Evolutionary conservation across 2,329 filamentous ascomycete species (phyloP).

Genomic region (Pyricularia sp.): DNA sequence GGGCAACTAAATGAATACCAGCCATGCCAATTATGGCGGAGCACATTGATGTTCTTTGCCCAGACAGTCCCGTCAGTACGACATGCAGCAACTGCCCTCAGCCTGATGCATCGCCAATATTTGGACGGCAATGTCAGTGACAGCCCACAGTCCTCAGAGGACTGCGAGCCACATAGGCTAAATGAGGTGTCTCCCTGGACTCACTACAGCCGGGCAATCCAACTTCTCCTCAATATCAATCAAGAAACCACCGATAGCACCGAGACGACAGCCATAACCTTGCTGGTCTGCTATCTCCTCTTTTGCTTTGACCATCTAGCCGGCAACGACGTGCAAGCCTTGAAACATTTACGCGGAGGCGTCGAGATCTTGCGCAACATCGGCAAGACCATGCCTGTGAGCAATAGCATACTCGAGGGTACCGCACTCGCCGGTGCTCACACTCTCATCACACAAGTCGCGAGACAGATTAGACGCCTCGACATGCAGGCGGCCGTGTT

Average conservation of each 20-base stretch:
- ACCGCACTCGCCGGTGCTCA: conserved; percentile 13
- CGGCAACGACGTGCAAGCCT: conserved; percentile 22
- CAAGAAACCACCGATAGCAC: conserved; percentile 12
- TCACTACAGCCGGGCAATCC: not conserved
- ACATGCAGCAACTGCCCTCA: not conserved
- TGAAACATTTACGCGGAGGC: conserved; percentile 24
- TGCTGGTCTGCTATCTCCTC: conserved; percentile 29
- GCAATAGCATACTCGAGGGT: not conserved
- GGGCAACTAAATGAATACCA: not conserved
- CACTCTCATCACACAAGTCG: conserved; percentile 19
- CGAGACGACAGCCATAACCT: conserved; percentile 20
- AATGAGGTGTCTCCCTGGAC: not conserved
- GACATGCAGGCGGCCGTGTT: conserved; percentile 25
- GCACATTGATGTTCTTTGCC: not conserved
- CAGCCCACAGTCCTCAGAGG: not conserved
- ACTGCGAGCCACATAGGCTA: too few species aligned
- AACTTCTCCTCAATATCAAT: conserved; percentile 10
- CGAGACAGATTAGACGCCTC: conserved; percentile 24
- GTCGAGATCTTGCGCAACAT: conserved; percentile 4
- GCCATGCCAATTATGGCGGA: not conserved
- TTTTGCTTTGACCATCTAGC: conserved; percentile 26
- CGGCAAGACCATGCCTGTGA: not conserved
- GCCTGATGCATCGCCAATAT: not conserved
- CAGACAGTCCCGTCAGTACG: not conserved
- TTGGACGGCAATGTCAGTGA: not conserved